Evolutionary conservation across 805 yeast genomes (phyloP).

Genomic region (Ogataea henricii): DNA sequence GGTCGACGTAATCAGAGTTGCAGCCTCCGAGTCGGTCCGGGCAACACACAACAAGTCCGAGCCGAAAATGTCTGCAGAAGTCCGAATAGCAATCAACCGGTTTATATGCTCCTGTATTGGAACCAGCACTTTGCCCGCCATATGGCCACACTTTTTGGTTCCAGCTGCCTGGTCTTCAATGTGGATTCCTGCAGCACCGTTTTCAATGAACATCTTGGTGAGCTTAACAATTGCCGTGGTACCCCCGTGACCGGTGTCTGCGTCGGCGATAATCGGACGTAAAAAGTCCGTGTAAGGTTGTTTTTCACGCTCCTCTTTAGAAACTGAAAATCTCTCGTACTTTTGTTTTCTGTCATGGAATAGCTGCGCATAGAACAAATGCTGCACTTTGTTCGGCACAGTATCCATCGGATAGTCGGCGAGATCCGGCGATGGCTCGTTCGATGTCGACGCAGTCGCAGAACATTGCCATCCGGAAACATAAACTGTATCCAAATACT

Average conservation of each 20-base stretch:
- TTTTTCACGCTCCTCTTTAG: slow-evolving; percentile 67
- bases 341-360: slow-evolving; percentile 97
- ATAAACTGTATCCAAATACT: slow-evolving; percentile 87
- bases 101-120: slow-evolving; percentile 98
- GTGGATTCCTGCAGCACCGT: slow-evolving; percentile 99
- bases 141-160: slow-evolving; percentile 97
- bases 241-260: slow-evolving; percentile 99
- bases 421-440: slow-evolving; percentile 97
- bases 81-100: slow-evolving; percentile 90
- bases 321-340: slow-evolving; percentile 68
- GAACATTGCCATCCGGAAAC: slow-evolving; percentile 99
- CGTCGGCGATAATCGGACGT: slow-evolving; percentile 96
- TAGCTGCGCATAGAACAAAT: slow-evolving; percentile 92
- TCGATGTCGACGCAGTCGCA: slow-evolving; percentile 94
- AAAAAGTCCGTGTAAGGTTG: slow-evolving; percentile 80
- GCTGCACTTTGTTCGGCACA: slow-evolving; percentile 97
- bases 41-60: slow-evolving; percentile 86
- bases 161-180: slow-evolving; percentile 99
- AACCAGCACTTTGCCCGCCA: slow-evolving; percentile 97
- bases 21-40: slow-evolving; percentile 97
- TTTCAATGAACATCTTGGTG: slow-evolving; percentile 93
- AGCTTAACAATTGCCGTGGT: slow-evolving; percentile 93
- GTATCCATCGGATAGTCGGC: slow-evolving; percentile 99
- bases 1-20: slow-evolving; percentile 89
- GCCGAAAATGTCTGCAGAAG: slow-evolving; percentile 92